Evolutionary conservation across 2,329 filamentous ascomycete species (phyloP).

Genomic region (Paecilomyces formosus): DNA sequence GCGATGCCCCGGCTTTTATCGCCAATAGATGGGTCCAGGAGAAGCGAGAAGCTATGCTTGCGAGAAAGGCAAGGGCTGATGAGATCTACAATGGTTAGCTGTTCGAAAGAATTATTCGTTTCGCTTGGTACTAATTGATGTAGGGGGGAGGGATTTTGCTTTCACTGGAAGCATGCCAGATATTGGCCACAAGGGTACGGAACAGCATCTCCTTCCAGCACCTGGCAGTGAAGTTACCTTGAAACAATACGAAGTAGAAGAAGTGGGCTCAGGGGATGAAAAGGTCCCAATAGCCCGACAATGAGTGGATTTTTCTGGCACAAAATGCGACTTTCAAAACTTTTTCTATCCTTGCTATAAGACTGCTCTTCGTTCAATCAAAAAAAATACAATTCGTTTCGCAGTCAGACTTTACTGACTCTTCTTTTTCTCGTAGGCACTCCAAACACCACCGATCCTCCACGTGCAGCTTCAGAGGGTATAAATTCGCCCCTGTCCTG

Average conservation of each 20-base stretch:
- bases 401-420: constrained; percentile 29
- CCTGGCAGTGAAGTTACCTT: constrained; percentile 20
- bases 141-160: constrained; percentile 11
- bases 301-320: constrained; percentile 4
- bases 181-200: constrained; percentile 24
- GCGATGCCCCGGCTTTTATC: constrained; percentile 49
- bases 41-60: constrained; percentile 31
- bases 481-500: constrained; percentile 16
- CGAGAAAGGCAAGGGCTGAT: constrained; percentile 27
- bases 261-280: constrained; percentile 13
- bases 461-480: constrained; percentile 14
- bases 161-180: constrained; percentile 16
- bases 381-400: constrained; percentile 6
- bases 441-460: constrained; percentile 15
- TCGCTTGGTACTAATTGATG: constrained; percentile 2
- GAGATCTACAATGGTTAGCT: constrained; percentile 30
- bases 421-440: constrained; percentile 23
- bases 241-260: constrained; percentile 32
- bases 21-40: constrained; percentile 54
- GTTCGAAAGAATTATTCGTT: constrained; percentile 1
- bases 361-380: constrained; percentile 1
- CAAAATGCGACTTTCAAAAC: neutral
- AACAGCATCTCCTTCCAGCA: constrained; percentile 22
- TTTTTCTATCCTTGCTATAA: neutral
- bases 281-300: neutral